phyloP scores from a whole-genome alignment of 2,329 filamentous ascomycete species.

The Aspergillus transmontanensis region DNA sequence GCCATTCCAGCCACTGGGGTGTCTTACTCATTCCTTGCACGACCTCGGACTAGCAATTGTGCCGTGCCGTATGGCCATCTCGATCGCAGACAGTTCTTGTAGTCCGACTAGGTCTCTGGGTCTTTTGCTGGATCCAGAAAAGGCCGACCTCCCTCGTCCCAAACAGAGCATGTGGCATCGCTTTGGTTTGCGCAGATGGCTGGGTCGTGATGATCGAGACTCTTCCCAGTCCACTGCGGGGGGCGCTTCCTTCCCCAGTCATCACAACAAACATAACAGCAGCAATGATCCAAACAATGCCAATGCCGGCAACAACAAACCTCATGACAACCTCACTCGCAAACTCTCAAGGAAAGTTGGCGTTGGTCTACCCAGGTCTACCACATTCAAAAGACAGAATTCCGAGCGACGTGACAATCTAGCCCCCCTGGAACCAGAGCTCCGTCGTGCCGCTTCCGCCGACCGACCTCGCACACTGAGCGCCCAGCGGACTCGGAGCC shows the following conservation, averaged over 20 bases:
- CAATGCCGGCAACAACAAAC: conserved; percentile 21
- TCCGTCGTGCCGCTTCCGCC: conserved; percentile 68
- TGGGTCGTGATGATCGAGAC: conserved; percentile 44
- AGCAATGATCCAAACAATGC: conserved; percentile 20
- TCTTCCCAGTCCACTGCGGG: conserved; percentile 27
- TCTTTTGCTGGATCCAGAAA: conserved; percentile 38
- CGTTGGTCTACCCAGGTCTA: conserved; percentile 72
- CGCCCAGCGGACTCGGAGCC: conserved; percentile 47
- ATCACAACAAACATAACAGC: conserved; percentile 8
- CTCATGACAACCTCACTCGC: conserved; percentile 37
- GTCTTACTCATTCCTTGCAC: conserved; percentile 38
- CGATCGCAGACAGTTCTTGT: conserved; percentile 42
- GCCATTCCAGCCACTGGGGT: conserved; percentile 34
- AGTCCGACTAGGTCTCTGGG: conserved; percentile 38
- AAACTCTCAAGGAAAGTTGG: conserved; percentile 59
- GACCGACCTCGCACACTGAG: conserved; percentile 49
- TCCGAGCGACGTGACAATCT: conserved; percentile 78
- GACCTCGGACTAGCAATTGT: conserved; percentile 29
- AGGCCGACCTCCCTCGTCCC: conserved; percentile 30
- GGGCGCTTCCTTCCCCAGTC: conserved; percentile 14
- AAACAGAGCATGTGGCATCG: conserved; percentile 52
- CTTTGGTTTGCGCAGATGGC: conserved; percentile 45
- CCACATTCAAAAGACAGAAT: conserved; percentile 80
- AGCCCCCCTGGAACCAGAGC: conserved; percentile 64
- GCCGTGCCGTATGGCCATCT: conserved; percentile 45